Percentiles rank a stretch among this genome's conserved stretches.
Evolutionary conservation across 352 stramenopile species (phyloP).

Genomic region (Bremia lactucae): DNA sequence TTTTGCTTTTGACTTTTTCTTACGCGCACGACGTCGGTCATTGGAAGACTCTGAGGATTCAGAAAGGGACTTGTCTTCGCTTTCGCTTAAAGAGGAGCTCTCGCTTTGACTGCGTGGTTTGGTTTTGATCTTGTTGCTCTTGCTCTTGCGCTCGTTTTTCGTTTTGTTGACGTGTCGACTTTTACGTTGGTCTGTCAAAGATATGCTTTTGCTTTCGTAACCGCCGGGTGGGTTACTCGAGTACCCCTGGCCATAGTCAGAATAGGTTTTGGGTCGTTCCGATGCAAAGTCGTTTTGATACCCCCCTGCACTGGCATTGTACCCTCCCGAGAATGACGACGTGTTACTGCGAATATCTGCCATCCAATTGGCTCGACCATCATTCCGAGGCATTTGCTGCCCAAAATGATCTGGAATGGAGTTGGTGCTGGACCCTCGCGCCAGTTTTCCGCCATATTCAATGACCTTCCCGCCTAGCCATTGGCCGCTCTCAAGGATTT

Average conservation of each 20-base stretch:
- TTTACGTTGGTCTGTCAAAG: slow-evolving; percentile 6
- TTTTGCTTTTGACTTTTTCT: slow-evolving; percentile 29
- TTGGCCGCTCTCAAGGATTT: slow-evolving; percentile 55
- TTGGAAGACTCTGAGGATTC: slow-evolving; percentile 25
- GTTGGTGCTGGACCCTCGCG: slow-evolving; percentile 29
- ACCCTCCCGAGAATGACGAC: slow-evolving; percentile 11
- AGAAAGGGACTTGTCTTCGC: slow-evolving; percentile 8
- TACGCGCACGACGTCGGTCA: slow-evolving; percentile 12
- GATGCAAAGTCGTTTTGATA: slow-evolving; percentile 74
- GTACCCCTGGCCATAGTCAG: slow-evolving; percentile 19
- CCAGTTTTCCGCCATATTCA: slow-evolving; percentile 50
- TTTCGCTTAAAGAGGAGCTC: slow-evolving; percentile 11
- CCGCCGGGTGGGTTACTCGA: neutral
- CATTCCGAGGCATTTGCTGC: slow-evolving; percentile 42
- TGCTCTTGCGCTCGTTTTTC: slow-evolving; percentile 32
- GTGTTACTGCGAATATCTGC: slow-evolving; percentile 55
- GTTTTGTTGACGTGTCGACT: slow-evolving; percentile 34
- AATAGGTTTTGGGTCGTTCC: slow-evolving; percentile 44
- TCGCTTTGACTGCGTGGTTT: slow-evolving; percentile 17
- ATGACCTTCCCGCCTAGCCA: slow-evolving; percentile 68
- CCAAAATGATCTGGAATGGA: slow-evolving; percentile 34
- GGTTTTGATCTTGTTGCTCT: slow-evolving; percentile 22
- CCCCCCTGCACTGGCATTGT: slow-evolving; percentile 13
- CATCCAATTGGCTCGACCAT: slow-evolving; percentile 71
- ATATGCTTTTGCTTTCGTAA: slow-evolving; percentile 11